Conservation (phyloP, 2,329 filamentous ascomycete species). For the Emmonsia crescens region DNA sequence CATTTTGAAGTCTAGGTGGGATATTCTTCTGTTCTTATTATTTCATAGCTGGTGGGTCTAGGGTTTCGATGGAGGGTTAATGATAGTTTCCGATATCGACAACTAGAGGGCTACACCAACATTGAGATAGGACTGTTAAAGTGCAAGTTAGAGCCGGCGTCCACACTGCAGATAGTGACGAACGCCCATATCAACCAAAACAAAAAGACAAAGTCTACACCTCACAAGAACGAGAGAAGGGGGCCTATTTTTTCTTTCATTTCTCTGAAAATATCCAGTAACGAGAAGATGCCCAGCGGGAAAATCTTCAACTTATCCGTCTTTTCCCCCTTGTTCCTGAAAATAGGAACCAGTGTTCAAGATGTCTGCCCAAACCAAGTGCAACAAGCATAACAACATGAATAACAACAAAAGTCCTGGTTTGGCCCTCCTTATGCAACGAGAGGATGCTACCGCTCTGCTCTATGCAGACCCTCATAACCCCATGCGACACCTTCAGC, state of each 20-base stretch:
- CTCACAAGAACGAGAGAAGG: not conserved
- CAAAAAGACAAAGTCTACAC: not conserved
- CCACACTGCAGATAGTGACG: not conserved
- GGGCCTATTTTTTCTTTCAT: not conserved
- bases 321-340: not conserved
- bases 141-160: not conserved
- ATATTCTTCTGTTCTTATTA: too few relatives aligned
- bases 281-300: not conserved
- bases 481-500: slow-evolving; percentile 32
- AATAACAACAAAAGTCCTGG: not conserved
- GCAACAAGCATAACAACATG: not conserved
- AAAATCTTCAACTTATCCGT: not conserved
- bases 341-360: not conserved
- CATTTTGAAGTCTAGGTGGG: not conserved
- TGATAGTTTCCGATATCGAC: not conserved
- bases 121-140: not conserved
- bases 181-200: not conserved
- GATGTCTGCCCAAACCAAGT: not conserved
- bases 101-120: not conserved
- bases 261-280: not conserved
- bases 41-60: not conserved
- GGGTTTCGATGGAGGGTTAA: not conserved
- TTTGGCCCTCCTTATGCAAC: slow-evolving; percentile 17
- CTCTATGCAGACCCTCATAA: slow-evolving; percentile 33
- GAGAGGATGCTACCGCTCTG: slow-evolving; percentile 44